Percentiles rank a stretch among this genome's conserved stretches.
These are phyloP conservation scores for Penicillium occitanis DNA, from an alignment of 2,329 filamentous ascomycete species.

Conservation along the genomic window DNA sequence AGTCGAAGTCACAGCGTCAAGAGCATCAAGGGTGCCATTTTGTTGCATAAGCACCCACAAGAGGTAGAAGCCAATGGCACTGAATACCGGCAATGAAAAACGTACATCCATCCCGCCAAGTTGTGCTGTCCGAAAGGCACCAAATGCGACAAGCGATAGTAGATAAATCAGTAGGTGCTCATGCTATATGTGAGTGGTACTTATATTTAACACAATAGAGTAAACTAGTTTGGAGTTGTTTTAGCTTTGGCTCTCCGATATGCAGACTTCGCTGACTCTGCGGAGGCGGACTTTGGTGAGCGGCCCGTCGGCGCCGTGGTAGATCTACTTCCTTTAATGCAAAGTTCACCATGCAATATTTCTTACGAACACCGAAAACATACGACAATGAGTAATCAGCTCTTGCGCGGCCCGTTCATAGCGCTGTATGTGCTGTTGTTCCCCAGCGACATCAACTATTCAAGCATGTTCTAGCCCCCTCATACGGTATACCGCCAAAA, in stretches of 20 bases:
- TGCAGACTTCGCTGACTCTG: neutral
- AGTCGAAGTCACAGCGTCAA: neutral
- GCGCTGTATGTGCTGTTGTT: neutral
- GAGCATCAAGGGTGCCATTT: conserved; percentile 4
- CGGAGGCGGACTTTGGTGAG: neutral
- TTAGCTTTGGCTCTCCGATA: neutral
- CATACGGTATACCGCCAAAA: neutral
- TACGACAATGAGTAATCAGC: neutral
- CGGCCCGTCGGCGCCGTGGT: neutral
- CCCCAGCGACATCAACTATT: neutral
- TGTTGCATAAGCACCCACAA: conserved; percentile 5
- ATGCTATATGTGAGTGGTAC: neutral
- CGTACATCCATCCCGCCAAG: neutral
- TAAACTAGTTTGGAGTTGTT: neutral
- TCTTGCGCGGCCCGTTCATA: neutral
- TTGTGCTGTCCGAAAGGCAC: neutral
- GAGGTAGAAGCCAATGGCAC: neutral
- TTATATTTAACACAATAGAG: neutral
- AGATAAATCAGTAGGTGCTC: neutral
- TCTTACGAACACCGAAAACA: neutral
- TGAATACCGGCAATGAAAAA: neutral
- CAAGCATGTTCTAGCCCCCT: neutral
- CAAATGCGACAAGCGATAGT: neutral
- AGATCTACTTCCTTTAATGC: neutral
- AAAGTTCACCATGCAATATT: neutral